Percentiles rank a stretch among this genome's conserved stretches.
These are phyloP conservation scores for Tephrocybe rancida DNA, from an alignment of 768 basidiomycete genomes.

Conservation along the genomic window DNA sequence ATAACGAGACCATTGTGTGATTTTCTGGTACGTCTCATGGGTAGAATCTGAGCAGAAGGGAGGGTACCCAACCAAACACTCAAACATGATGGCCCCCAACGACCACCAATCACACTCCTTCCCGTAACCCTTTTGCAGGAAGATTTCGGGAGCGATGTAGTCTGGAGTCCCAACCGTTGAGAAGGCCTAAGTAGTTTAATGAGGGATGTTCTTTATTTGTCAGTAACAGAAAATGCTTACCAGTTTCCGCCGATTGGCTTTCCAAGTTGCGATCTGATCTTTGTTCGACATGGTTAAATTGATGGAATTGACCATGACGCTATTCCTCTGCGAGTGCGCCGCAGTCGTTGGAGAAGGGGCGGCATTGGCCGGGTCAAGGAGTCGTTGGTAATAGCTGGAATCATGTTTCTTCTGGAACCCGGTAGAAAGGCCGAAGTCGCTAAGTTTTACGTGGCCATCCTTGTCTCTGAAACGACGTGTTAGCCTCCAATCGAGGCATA, in stretches of 20 bases:
- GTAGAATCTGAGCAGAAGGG: slow-evolving; percentile 96
- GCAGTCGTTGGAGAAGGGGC: slow-evolving; percentile 41
- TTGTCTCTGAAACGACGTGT: slow-evolving; percentile 58
- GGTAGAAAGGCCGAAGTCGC: slow-evolving; percentile 98
- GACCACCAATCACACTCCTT: slow-evolving; percentile 99
- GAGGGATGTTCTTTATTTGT: not conserved
- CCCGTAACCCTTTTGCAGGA: slow-evolving; percentile 95
- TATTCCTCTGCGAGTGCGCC: slow-evolving; percentile 72
- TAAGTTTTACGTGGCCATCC: slow-evolving; percentile 95
- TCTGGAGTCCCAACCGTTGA: slow-evolving; percentile 98
- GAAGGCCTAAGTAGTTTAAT: slow-evolving; percentile 65
- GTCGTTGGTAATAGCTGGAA: slow-evolving; percentile 89
- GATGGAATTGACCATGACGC: slow-evolving; percentile 96
- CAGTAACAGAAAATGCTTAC: slow-evolving; percentile 42
- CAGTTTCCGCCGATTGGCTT: slow-evolving; percentile 94
- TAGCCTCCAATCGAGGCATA: not conserved
- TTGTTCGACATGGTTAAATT: slow-evolving; percentile 94
- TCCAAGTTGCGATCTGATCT: slow-evolving; percentile 97
- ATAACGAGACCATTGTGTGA: slow-evolving; percentile 90
- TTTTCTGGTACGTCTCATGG: slow-evolving; percentile 97
- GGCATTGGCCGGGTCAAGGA: slow-evolving; percentile 71
- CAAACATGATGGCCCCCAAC: slow-evolving; percentile 97
- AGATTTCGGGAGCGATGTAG: slow-evolving; percentile 96
- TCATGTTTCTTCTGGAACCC: slow-evolving; percentile 99
- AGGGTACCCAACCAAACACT: slow-evolving; percentile 95